phyloP scores from a whole-genome alignment of 192 early-diverging fungal species.

The Dissophora ornata region DNA sequence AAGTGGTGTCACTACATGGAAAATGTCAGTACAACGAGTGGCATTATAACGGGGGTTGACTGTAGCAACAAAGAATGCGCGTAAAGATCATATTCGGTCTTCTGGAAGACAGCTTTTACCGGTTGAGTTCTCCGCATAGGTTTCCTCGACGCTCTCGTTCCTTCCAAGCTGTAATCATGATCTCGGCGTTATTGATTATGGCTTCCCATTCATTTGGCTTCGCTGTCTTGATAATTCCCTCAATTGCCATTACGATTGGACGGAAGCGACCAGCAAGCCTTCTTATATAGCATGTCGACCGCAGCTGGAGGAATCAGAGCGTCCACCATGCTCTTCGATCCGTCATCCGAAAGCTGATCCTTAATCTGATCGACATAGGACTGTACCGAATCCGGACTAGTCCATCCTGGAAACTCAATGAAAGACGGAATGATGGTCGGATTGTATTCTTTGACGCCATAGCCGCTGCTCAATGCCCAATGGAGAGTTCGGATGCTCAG shows the following conservation, averaged over 20 bases:
- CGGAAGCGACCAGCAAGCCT: background rate
- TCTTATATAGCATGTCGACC: constrained; percentile 3
- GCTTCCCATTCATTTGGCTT: background rate
- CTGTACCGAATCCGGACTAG: too few species aligned
- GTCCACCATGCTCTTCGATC: constrained; percentile 15
- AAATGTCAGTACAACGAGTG: too few species aligned
- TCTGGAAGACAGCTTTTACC: too few species aligned
- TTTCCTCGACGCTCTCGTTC: constrained; percentile 15
- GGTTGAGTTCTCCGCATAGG: constrained; percentile 1
- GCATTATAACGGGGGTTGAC: background rate
- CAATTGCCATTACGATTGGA: background rate
- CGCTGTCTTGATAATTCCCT: constrained; percentile 9
- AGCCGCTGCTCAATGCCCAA: constrained; percentile 17
- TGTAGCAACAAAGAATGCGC: background rate
- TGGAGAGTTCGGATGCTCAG: background rate
- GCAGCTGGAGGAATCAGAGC: constrained; percentile 15
- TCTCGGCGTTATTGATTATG: background rate
- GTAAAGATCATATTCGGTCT: background rate
- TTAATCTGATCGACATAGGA: too few species aligned
- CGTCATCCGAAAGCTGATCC: constrained; percentile 10
- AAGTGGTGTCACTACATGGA: too few species aligned
- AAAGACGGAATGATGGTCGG: too few species aligned
- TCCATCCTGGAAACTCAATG: too few species aligned
- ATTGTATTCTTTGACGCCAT: constrained; percentile 17
- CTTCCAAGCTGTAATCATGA: constrained; percentile 14